phyloP scores from a whole-genome alignment of 495 filamentous ascomycete genomes.

The Podospora tetraspora region DNA sequence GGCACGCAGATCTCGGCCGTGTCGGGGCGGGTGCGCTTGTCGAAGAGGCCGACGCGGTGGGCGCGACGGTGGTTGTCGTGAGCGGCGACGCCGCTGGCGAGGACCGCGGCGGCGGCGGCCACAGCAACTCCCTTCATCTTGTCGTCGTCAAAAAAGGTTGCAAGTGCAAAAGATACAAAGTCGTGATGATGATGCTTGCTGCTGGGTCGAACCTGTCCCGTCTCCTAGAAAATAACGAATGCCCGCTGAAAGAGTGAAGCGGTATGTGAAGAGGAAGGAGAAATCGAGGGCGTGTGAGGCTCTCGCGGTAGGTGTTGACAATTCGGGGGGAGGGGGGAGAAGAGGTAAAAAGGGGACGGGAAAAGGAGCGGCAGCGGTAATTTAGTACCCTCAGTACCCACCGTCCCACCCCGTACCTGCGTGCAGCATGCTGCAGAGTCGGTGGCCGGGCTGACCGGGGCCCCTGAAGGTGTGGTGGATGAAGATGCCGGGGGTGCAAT shows the following conservation, averaged over 20 bases:
- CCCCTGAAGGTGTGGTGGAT: constrained; percentile 11
- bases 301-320: constrained; percentile 39
- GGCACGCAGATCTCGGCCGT: constrained; percentile 45
- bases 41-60: constrained; percentile 54
- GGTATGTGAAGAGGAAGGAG: constrained; percentile 50
- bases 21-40: constrained; percentile 38
- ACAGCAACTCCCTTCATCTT: constrained; percentile 65
- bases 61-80: constrained; percentile 51
- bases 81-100: constrained; percentile 58
- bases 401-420: background rate
- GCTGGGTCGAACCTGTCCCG: constrained; percentile 26
- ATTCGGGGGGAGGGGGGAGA: constrained; percentile 42
- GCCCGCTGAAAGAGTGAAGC: constrained; percentile 98
- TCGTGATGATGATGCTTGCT: constrained; percentile 9
- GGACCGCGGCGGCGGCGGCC: constrained; percentile 59
- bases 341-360: constrained; percentile 29
- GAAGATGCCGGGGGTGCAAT: constrained; percentile 17
- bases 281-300: constrained; percentile 49
- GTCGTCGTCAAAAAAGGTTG: constrained; percentile 15
- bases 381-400: constrained; percentile 15
- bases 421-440: background rate
- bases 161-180: background rate
- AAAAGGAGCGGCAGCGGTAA: constrained; percentile 21
- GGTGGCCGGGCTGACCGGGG: background rate
- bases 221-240: constrained; percentile 54